Conservation (phyloP, 164 flowering plant species). For the Berberis thunbergii region DNA sequence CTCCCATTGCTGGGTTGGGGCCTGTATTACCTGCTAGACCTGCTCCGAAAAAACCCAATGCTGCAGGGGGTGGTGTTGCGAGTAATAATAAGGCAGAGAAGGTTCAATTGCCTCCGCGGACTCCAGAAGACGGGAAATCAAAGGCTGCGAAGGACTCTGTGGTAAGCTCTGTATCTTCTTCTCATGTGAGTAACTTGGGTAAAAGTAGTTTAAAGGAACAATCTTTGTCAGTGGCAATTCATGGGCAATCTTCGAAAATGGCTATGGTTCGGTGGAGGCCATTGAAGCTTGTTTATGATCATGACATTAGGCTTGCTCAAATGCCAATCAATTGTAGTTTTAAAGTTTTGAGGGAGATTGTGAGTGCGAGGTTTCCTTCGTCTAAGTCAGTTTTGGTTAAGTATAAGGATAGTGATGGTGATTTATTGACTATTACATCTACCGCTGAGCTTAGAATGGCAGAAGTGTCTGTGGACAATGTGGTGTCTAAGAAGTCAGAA, state of each 20-base stretch:
- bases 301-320: conserved; percentile 86
- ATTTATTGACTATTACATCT: conserved; percentile 84
- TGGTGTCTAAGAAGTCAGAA: conserved; percentile 34
- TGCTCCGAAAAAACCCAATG: conserved; percentile 38
- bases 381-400: conserved; percentile 84
- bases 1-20: conserved; percentile 81
- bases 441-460: conserved; percentile 81
- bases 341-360: conserved; percentile 64
- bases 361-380: conserved; percentile 65
- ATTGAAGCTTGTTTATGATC: conserved; percentile 90
- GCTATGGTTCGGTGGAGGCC: conserved; percentile 42
- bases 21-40: conserved; percentile 90
- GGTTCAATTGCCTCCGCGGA: conserved; percentile 19
- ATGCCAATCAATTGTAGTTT: conserved; percentile 84
- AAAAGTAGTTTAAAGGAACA: conserved; percentile 27
- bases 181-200: neutral
- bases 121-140: conserved; percentile 42
- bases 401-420: conserved; percentile 87
- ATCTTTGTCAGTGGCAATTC: conserved; percentile 12
- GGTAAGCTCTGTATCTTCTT: conserved; percentile 13
- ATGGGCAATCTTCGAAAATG: conserved; percentile 11
- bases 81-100: conserved; percentile 38
- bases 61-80: conserved; percentile 20
- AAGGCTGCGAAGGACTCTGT: conserved; percentile 40
- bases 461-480: conserved; percentile 50